A percentile compares a stretch with the other conserved stretches of the same genome.
Conservation (phyloP, 441 rosid genomes). For the Breynia disticha region DNA sequence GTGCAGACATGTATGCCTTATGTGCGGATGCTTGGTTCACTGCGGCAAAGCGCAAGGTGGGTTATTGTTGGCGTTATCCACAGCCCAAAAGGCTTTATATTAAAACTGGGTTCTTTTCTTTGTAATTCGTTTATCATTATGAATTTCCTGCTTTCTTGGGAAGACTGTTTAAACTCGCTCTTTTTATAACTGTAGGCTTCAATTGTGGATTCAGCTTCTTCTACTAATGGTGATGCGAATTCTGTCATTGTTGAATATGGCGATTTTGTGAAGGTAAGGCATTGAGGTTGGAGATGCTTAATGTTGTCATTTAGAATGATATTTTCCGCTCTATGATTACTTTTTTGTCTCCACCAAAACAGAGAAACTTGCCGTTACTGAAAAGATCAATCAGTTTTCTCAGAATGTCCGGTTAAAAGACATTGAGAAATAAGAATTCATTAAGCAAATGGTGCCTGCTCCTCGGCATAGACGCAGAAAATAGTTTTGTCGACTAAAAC, state of each 20-base stretch:
- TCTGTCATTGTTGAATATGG: slow-evolving; percentile 54
- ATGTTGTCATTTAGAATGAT: background rate
- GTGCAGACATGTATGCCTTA: slow-evolving; percentile 96
- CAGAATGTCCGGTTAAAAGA: too few relatives aligned
- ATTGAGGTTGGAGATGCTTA: background rate
- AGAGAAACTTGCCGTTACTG: too few relatives aligned
- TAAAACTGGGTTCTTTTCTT: too few relatives aligned
- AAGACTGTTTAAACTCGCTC: slow-evolving; percentile 6
- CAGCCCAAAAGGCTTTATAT: background rate
- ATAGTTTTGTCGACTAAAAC: background rate
- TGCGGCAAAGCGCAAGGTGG: slow-evolving; percentile 88
- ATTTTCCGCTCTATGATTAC: too few relatives aligned
- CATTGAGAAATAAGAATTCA: too few relatives aligned
- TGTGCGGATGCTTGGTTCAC: slow-evolving; percentile 99
- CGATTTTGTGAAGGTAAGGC: slow-evolving; percentile 72
- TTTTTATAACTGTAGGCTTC: slow-evolving; percentile 39
- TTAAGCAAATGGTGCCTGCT: background rate
- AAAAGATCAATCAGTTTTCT: too few relatives aligned
- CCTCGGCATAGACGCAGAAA: background rate
- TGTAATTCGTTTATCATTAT: background rate
- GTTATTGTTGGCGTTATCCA: slow-evolving; percentile 11
- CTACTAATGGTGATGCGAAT: slow-evolving; percentile 38
- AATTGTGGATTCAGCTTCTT: slow-evolving; percentile 32
- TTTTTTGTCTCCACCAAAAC: too few relatives aligned
- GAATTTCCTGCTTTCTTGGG: background rate